A percentile compares a stretch with the other conserved stretches of the same genome.
Evolutionary conservation across 768 basidiomycete genomes (phyloP).

Genomic region (Inosperma sp.): DNA sequence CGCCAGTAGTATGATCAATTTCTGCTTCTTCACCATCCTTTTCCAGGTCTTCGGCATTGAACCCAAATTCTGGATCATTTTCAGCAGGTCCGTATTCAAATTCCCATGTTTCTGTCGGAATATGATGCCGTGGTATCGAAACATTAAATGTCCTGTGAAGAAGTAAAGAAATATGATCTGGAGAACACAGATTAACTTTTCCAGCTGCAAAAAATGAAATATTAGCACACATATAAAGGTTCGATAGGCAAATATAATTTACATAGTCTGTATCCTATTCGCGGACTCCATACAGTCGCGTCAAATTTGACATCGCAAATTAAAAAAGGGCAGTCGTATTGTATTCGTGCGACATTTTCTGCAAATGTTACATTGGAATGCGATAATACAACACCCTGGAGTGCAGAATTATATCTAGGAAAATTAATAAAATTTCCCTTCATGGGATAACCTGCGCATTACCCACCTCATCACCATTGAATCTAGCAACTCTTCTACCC

Average conservation of each 20-base stretch:
- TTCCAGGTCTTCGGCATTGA: conserved; percentile 26
- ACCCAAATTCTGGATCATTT: conserved; percentile 70
- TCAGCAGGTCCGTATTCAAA: conserved; percentile 85
- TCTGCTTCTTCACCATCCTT: conserved; percentile 21
- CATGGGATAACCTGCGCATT: background rate
- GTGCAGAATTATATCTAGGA: conserved; percentile 78
- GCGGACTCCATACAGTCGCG: conserved; percentile 85
- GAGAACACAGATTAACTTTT: conserved; percentile 84
- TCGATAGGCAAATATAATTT: conserved; percentile 23
- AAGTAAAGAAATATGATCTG: conserved; percentile 88
- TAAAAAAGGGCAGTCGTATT: conserved; percentile 81
- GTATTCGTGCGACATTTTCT: conserved; percentile 58
- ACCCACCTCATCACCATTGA: conserved; percentile 92
- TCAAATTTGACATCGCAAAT: conserved; percentile 73
- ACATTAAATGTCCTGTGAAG: conserved; percentile 92
- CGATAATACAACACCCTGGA: conserved; percentile 81
- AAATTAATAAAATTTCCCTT: background rate
- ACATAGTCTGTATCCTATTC: conserved; percentile 77
- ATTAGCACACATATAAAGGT: background rate
- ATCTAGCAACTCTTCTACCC: conserved; percentile 87
- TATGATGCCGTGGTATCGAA: conserved; percentile 89
- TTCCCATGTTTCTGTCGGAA: conserved; percentile 72
- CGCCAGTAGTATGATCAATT: conserved; percentile 44
- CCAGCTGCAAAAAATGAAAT: conserved; percentile 48
- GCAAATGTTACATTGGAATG: conserved; percentile 76